Conservation (phyloP, 2,329 filamentous ascomycete genomes). For the Trichoderma sp. region DNA sequence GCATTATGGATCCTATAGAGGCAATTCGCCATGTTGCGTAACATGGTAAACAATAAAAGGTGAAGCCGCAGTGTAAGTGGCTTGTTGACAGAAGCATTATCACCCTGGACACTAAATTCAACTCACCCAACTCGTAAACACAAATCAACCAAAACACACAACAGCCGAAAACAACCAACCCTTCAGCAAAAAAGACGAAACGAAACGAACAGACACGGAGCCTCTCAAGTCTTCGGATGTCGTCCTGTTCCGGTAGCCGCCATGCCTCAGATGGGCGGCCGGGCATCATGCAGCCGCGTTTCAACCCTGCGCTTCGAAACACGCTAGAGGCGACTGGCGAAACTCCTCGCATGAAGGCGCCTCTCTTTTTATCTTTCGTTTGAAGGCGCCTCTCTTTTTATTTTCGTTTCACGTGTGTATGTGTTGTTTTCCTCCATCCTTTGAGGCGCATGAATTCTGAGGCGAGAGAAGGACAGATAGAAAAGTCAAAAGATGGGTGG, state of each 20-base stretch:
- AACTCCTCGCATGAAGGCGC: not conserved
- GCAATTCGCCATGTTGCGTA: not conserved
- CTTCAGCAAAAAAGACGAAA: not conserved
- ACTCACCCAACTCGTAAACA: not conserved
- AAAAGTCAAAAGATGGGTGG: not conserved
- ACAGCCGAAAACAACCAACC: not conserved
- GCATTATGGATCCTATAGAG: not conserved
- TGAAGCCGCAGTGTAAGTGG: not conserved
- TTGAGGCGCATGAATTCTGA: not conserved
- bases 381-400: not conserved
- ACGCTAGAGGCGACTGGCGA: slow-evolving; percentile 38
- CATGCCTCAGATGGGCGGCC: slow-evolving; percentile 4
- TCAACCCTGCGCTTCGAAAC: slow-evolving; percentile 42
- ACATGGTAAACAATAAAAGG: not conserved
- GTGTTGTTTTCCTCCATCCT: not conserved
- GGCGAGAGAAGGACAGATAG: not conserved
- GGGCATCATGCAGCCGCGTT: slow-evolving; percentile 12
- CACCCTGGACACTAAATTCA: not conserved
- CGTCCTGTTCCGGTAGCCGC: not conserved
- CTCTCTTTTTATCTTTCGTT: not conserved
- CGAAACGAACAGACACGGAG: not conserved
- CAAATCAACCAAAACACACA: not conserved
- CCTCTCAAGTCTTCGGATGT: not conserved
- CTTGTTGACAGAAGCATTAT: not conserved
- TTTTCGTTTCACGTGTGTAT: not conserved